Base-by-base conservation (phyloP, 768 basidiomycete species). In the Russula vinacea region DNA sequence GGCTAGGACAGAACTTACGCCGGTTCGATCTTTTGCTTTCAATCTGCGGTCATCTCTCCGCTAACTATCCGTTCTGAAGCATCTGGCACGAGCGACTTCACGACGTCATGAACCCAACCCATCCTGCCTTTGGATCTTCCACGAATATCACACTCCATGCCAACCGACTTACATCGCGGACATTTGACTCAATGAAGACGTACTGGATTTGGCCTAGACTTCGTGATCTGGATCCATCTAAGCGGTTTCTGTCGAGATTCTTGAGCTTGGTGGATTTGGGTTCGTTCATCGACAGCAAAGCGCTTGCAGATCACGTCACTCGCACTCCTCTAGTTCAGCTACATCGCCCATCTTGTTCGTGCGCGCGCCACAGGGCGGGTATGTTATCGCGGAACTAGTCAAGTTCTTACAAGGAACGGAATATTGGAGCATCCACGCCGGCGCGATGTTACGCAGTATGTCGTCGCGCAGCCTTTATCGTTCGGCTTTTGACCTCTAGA, bases 21-120 rank as follows among this genome's bases (percentile, higher is more conserved):
- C 49, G 59, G 64, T 61, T 39, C 32, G 64, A 51, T 29, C 16
- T 6, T 35, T 29, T 19, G 24, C n/a, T 37, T 51, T 26, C 24
- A 11, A 49, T n/a, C 7, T 9, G 5, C 5, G 13, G 8, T 47
- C n/a, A n/a, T 29, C 29, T 29, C n/a, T 33, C 5, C 19, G 7
- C 55, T 60, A 2, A 60, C 39, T 19, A 4, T 32, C 16, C 6
- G 11, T n/a, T 42, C 49, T 51, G 29, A 59, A 67, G 66, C 5
- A 57, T 57, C 32, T 65, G 62, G 67, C 17, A 62, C 14, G 66
- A 66, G 29, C 65, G 67, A 33, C 58, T 68, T 24, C 62, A 62
- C 40, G 65, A 67, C 8, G n/a, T 35, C 39, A 44, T 68, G 0
- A 67, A 67, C 35, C 67, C 67, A 7, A 19, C 39, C 1, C 61